Evolutionary conservation across 208 protist species (phyloP), one percentile per base, ranked within the genome.

Genomic region (Leishmania gerbilli): DNA sequence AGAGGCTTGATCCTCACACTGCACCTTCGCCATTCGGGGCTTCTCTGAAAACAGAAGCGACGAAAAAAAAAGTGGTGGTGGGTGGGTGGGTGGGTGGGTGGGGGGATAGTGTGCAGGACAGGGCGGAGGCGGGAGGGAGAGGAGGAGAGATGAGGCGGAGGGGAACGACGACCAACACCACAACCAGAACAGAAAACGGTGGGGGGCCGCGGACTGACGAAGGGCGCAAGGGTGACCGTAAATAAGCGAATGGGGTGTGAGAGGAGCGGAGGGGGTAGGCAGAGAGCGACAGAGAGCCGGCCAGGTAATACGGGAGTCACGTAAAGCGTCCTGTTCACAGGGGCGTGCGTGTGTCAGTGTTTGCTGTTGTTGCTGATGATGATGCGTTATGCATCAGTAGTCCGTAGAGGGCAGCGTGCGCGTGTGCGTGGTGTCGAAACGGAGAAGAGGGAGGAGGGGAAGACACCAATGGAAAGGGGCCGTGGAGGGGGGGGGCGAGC

Each of bases 1-100:
- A 15, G 37, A 24, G 49, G 56, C 79, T 19, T 82, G 77, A 60
- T 77, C 71, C 13, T 76, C 45, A 47, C 89, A 53, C 40, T 72
- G 67, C 0, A 0, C 67, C 3, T 72, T 31, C 21, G 34, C 7
- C 67, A 42, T 49, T 49, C 19, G n/a, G 40, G 17, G 19, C 3
- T 31, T 11, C 42, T 51, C 2, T 31, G 27, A 34, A 45, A 69
- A 17, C 7, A 69, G 15, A 15, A 5, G 45, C 0, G 3, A 21
- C 34, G 64, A 17, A 45, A 37, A 37, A 37, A 0, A 37, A 37
- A n/a, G n/a, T n/a, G n/a, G n/a, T n/a, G n/a, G n/a, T n/a, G n/a
- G n/a, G n/a, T n/a, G n/a, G n/a, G n/a, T n/a, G n/a, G n/a, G n/a
- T n/a, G n/a, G n/a, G n/a, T n/a, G 27, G 31, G 31, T 15, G 0